Evolutionary conservation across 306 rosid genomes (phyloP).

Genomic region (Benincasa hispida): DNA sequence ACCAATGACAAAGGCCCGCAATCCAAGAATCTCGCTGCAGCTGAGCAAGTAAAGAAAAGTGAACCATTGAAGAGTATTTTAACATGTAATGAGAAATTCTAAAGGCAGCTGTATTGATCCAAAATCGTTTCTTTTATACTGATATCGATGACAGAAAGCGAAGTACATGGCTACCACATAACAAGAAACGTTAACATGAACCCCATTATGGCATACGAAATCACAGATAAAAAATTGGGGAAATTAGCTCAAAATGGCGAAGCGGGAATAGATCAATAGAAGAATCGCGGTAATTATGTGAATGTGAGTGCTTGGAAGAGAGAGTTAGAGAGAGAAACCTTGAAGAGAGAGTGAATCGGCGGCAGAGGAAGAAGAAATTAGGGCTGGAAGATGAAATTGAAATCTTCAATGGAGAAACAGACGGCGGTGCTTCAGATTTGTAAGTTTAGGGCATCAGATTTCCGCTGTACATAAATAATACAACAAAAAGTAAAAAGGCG

Average conservation of each 20-base stretch:
- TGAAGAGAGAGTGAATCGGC: background rate
- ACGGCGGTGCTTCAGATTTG: background rate
- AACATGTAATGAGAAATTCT: background rate
- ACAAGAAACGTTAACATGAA: background rate
- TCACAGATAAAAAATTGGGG: background rate
- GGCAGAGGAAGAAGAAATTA: background rate
- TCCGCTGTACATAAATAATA: background rate
- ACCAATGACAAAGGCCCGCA: background rate
- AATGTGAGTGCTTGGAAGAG: background rate
- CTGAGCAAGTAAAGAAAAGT: background rate
- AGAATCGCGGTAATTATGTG: background rate
- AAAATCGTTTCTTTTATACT: background rate
- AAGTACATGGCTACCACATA: background rate
- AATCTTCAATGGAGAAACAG: background rate
- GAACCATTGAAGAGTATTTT: background rate
- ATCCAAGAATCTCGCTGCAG: background rate
- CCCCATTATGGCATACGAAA: background rate
- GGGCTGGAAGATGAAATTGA: background rate
- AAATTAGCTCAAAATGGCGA: background rate
- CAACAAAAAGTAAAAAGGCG: background rate
- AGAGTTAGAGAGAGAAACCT: background rate
- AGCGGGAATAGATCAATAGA: background rate
- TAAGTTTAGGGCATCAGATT: background rate
- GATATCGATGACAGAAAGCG: background rate
- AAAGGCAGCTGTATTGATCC: background rate